Evolutionary conservation across 106 monocot species (phyloP).

Genomic region (Platanthera guangdongensis): DNA sequence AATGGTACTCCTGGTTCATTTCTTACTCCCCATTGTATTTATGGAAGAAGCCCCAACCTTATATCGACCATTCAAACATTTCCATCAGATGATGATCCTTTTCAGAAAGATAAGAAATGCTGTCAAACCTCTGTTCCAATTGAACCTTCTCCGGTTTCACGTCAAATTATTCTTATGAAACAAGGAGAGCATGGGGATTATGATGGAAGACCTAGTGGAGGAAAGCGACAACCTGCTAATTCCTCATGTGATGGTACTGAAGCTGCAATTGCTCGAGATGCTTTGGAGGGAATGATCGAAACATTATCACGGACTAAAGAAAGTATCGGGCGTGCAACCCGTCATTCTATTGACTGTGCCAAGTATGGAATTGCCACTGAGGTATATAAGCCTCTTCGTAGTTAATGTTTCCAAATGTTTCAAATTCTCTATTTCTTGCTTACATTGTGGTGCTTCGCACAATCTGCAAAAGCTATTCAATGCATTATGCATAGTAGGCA

Average conservation of each 20-base stretch:
- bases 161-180: conserved; percentile 8
- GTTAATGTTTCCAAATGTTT: neutral
- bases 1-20: conserved; percentile 22
- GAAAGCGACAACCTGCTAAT: conserved; percentile 16
- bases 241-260: conserved; percentile 57
- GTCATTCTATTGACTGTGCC: conserved; percentile 80
- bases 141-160: conserved; percentile 26
- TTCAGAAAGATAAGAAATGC: conserved; percentile 24
- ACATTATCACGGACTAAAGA: conserved; percentile 75
- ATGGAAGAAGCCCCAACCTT: conserved; percentile 41
- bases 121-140: conserved; percentile 13
- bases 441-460: neutral
- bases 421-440: neutral
- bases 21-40: conserved; percentile 16
- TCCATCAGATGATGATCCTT: conserved; percentile 12
- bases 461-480: neutral
- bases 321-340: conserved; percentile 81
- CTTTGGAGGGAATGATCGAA: conserved; percentile 81
- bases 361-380: conserved; percentile 74
- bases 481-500: neutral
- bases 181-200: conserved; percentile 24
- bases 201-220: conserved; percentile 31
- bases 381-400: conserved; percentile 17
- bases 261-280: conserved; percentile 63
- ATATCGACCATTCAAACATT: conserved; percentile 16